Evolutionary conservation across 768 basidiomycete species (phyloP).

Genomic region (Boletales sp.): DNA sequence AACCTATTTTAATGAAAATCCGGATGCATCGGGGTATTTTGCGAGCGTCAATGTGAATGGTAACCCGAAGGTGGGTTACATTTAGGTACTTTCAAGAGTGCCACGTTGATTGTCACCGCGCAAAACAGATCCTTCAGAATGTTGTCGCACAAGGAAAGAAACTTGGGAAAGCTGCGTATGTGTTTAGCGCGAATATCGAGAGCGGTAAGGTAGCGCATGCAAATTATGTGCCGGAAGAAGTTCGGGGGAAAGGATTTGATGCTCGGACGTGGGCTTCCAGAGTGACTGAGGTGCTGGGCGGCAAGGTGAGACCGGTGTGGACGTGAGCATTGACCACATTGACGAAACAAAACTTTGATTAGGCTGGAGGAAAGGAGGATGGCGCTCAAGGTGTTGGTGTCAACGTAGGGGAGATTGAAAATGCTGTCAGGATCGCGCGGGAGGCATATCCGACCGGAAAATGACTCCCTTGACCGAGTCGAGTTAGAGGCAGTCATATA

Average conservation of each 20-base stretch:
- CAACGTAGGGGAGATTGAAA: constrained; percentile 56
- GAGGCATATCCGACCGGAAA: constrained; percentile 31
- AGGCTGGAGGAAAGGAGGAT: constrained; percentile 97
- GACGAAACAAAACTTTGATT: constrained; percentile 5
- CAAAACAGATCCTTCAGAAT: constrained; percentile 62
- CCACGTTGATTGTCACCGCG: neutral
- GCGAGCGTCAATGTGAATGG: constrained; percentile 73
- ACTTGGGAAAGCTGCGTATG: constrained; percentile 79
- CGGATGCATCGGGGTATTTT: constrained; percentile 66
- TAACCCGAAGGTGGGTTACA: constrained; percentile 68
- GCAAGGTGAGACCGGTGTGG: constrained; percentile 62
- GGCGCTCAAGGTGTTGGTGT: constrained; percentile 85
- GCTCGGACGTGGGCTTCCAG: constrained; percentile 85
- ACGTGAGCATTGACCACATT: neutral
- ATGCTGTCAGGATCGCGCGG: constrained; percentile 61
- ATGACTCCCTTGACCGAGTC: constrained; percentile 1
- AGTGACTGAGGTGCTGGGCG: constrained; percentile 78
- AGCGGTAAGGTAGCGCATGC: constrained; percentile 80
- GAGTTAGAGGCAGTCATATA: neutral
- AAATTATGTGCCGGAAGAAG: constrained; percentile 70
- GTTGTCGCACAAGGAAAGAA: constrained; percentile 78
- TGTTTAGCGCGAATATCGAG: constrained; percentile 74
- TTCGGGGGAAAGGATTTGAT: constrained; percentile 66
- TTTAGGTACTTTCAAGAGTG: too few relatives aligned
- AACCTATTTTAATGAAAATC: constrained; percentile 74